phyloP scores from a whole-genome alignment of 805 yeast genomes.

The Yarrowia keelungensis region DNA sequence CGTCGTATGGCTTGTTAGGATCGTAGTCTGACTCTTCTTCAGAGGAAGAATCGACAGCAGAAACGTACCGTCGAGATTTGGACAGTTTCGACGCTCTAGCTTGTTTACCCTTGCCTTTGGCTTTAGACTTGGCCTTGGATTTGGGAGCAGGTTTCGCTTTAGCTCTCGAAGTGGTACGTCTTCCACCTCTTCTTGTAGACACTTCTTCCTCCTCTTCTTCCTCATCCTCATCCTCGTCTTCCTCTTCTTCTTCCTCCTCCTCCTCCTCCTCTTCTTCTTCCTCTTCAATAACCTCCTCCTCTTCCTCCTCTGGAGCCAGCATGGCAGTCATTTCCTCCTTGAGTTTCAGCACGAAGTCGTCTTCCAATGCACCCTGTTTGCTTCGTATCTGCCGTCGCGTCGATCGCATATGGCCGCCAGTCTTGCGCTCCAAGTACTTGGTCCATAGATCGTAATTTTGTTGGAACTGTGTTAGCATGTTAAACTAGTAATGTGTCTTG shows the following conservation, averaged over 20 bases:
- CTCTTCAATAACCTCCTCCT: background rate
- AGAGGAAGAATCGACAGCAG: conserved; percentile 31
- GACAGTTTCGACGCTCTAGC: conserved; percentile 21
- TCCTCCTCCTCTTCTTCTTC: conserved; percentile 27
- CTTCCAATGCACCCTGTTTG: conserved; percentile 36
- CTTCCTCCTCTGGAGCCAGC: conserved; percentile 24
- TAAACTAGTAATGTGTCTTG: too few species aligned
- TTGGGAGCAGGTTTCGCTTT: background rate
- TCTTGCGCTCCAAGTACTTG: conserved; percentile 43
- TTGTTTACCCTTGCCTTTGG: conserved; percentile 2
- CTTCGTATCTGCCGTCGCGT: conserved; percentile 45
- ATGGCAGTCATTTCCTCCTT: conserved; percentile 45
- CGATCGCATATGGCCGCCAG: conserved; percentile 48
- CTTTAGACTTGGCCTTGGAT: background rate
- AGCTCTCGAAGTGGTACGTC: background rate
- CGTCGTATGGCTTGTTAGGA: conserved; percentile 34
- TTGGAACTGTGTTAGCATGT: conserved; percentile 45
- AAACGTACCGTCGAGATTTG: conserved; percentile 22
- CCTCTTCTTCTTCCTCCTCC: conserved; percentile 13
- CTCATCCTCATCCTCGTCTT: background rate
- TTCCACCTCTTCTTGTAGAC: background rate
- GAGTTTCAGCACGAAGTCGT: conserved; percentile 43
- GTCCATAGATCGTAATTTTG: conserved; percentile 53
- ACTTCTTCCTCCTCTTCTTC: too few species aligned
- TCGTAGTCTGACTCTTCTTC: conserved; percentile 32